Evolutionary conservation across 371 early-diverging fungal genomes (phyloP), one percentile per base, ranked within the genome.

Genomic region (Actinomortierella wolfii): DNA sequence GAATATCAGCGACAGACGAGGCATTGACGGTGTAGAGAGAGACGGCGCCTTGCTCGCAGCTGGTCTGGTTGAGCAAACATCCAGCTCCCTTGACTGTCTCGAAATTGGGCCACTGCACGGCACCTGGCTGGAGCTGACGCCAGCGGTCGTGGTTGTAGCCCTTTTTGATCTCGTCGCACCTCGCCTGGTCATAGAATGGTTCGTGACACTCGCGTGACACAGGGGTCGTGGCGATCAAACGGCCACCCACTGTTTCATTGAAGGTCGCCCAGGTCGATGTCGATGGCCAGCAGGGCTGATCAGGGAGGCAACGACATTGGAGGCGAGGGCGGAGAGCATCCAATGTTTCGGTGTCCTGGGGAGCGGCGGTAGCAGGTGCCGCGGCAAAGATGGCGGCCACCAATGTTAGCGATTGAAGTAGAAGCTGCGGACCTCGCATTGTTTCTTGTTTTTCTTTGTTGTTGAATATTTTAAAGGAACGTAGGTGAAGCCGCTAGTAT

Each of bases 1-100:
- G 50, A 9, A 73, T 59, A 44, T 73, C 67, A 47, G 11, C 47
- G 6, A 47, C 8, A 21, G 8, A 21, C 20, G 8, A 8, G 24
- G 47, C 47, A 18, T 47, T 47, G 47, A 47, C 47, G 47, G 47
- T 47, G 47, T 47, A 47, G 21, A 47, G 47, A 2, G 47, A 21
- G 11, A 47, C 47, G 3, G 9, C 47, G 3, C 47, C 47, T 24
- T 47, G 47, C 6, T 8, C 20, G 47, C 47, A 47, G 20, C 20
- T 20, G 15, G 47, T 20, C 47, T 47, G 11, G 21, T 47, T 20
- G 20, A 47, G 47, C 47, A 20, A 8, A 21, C 47, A 47, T 1
- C 47, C 47, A 2, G 2, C 21, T 1, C 47, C 47, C 18, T 20
- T 8, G 47, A 47, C 11, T 18, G 21, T 9, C 21, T 47, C 47